Conservation (phyloP, 768 basidiomycete species). For the Tylopilus subfusipes region DNA sequence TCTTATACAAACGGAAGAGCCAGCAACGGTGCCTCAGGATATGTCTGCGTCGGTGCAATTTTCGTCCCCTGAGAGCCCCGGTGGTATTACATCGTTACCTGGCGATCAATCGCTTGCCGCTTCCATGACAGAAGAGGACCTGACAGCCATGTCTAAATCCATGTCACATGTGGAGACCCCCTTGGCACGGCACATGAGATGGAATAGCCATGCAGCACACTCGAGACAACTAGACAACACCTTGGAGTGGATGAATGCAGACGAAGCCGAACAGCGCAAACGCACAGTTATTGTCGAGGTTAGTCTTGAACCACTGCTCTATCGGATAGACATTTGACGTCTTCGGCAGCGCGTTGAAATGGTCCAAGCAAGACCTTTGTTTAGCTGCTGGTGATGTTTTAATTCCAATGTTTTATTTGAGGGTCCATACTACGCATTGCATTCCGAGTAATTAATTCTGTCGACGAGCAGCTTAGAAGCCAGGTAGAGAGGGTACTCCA, state of each 20-base stretch:
- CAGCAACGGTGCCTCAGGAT: slow-evolving; percentile 6
- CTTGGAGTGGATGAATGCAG: slow-evolving; percentile 46
- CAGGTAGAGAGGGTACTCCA: neutral
- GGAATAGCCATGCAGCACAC: slow-evolving; percentile 30
- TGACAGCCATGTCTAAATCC: slow-evolving; percentile 73
- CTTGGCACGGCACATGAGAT: slow-evolving; percentile 35
- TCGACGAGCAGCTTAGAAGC: neutral
- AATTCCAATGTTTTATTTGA: neutral
- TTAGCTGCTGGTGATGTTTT: slow-evolving; percentile 60
- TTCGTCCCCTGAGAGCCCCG: slow-evolving; percentile 58
- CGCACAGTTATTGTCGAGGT: slow-evolving; percentile 73
- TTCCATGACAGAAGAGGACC: slow-evolving; percentile 66
- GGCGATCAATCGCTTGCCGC: slow-evolving; percentile 52
- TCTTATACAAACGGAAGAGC: slow-evolving; percentile 32
- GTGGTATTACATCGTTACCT: slow-evolving; percentile 47
- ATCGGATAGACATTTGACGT: neutral
- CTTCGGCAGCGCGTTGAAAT: slow-evolving; percentile 64
- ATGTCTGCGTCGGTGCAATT: slow-evolving; percentile 40
- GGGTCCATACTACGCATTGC: slow-evolving; percentile 4
- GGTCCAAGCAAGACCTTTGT: slow-evolving; percentile 63
- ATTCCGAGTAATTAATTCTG: neutral
- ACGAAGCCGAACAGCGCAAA: slow-evolving; percentile 42
- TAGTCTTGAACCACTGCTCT: slow-evolving; percentile 12
- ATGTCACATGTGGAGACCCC: slow-evolving; percentile 64
- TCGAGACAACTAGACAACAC: slow-evolving; percentile 30